Percentiles rank a stretch among this genome's conserved stretches.
Conservation (phyloP, 768 basidiomycete genomes). For the Russula lepida region DNA sequence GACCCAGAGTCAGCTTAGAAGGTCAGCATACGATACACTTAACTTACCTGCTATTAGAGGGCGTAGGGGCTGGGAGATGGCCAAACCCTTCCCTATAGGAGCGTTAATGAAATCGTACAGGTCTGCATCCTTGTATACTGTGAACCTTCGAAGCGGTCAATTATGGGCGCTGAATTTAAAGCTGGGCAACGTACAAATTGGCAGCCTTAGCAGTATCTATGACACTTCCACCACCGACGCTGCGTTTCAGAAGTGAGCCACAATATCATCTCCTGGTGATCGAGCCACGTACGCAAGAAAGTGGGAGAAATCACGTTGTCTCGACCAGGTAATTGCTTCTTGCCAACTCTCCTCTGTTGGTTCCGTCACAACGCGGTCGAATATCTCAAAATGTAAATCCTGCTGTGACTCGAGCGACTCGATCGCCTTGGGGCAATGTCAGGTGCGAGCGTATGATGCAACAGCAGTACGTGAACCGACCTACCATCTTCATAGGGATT, state of each 20-base stretch:
- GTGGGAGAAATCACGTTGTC: constrained; percentile 83
- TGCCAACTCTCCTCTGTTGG: constrained; percentile 89
- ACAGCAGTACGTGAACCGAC: constrained; percentile 25
- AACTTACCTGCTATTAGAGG: constrained; percentile 75
- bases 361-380: constrained; percentile 75
- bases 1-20: not conserved
- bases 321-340: constrained; percentile 81
- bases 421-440: constrained; percentile 44
- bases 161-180: not conserved
- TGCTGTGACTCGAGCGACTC: constrained; percentile 71
- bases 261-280: not conserved
- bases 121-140: constrained; percentile 87
- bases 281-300: constrained; percentile 65
- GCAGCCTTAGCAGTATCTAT: constrained; percentile 96
- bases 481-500: constrained; percentile 71
- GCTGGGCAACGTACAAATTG: constrained; percentile 51
- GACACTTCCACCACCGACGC: constrained; percentile 88
- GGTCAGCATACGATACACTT: constrained; percentile 16
- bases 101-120: constrained; percentile 97
- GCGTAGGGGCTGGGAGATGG: constrained; percentile 61
- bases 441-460: not conserved
- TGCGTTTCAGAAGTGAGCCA: constrained; percentile 24
- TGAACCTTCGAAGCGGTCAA: constrained; percentile 46
- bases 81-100: constrained; percentile 85
- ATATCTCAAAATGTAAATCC: constrained; percentile 73